Conservation (phyloP, 1,139 yeast species). For the Geotrichum armillariae region DNA sequence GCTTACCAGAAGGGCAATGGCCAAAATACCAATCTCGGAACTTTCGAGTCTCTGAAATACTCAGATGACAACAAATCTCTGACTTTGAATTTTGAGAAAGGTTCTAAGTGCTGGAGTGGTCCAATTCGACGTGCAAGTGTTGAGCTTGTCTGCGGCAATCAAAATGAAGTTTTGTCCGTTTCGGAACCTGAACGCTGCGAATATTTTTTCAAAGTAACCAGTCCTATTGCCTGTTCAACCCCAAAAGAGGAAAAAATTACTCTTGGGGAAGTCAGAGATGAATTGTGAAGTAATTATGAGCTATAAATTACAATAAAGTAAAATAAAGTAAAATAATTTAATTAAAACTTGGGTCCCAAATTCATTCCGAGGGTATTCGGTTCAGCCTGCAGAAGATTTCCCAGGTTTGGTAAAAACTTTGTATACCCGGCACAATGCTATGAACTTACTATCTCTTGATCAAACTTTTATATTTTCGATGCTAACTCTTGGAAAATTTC, state of each 20-base stretch:
- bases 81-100: conserved; percentile 53
- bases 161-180: conserved; percentile 58
- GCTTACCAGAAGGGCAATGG: conserved; percentile 56
- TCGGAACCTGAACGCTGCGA: conserved; percentile 89
- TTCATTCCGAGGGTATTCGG: too few relatives aligned
- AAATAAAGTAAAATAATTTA: too few relatives aligned
- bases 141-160: conserved; percentile 65
- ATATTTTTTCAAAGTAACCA: conserved; percentile 59
- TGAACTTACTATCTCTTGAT: too few relatives aligned
- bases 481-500: too few relatives aligned
- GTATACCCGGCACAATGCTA: too few relatives aligned
- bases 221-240: conserved; percentile 72
- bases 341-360: too few relatives aligned
- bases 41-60: conserved; percentile 37
- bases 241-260: conserved; percentile 4
- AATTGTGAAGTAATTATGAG: too few relatives aligned
- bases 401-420: too few relatives aligned
- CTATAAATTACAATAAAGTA: too few relatives aligned
- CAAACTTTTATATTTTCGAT: too few relatives aligned
- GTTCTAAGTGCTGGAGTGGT: conserved; percentile 96
- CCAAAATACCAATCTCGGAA: conserved; percentile 55
- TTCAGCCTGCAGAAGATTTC: too few relatives aligned
- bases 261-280: conserved; percentile 10
- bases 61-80: conserved; percentile 27
- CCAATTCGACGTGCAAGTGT: conserved; percentile 75